phyloP scores from a whole-genome alignment of 345 rosid species.

The Eucalyptus viminalis region DNA sequence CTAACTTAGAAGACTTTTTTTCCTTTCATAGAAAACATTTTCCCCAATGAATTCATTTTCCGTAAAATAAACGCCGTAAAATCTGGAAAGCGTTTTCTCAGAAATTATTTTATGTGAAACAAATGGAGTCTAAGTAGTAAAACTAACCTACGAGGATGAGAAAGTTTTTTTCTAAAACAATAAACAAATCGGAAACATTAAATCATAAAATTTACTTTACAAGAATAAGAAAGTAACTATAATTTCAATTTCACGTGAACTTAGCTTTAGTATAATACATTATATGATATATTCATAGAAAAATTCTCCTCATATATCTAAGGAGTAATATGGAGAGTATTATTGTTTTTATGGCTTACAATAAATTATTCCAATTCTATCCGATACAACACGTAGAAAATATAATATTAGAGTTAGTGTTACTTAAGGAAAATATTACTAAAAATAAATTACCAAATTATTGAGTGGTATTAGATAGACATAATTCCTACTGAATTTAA shows the following conservation, averaged over 20 bases:
- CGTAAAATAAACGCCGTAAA: accelerated
- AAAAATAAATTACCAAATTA: not conserved
- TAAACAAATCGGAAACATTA: no score
- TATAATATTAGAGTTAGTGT: not conserved
- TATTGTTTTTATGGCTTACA: no score
- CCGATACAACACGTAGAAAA: no score
- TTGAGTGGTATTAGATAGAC: no score
- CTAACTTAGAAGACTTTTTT: no score
- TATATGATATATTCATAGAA: no score
- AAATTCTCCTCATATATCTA: not conserved
- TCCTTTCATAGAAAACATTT: not conserved
- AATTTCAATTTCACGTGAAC: not conserved
- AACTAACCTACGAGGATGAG: not conserved
- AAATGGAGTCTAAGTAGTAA: no score
- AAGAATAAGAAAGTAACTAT: not conserved
- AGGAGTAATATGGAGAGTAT: not conserved
- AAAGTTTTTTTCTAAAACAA: no score
- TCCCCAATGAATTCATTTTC: no score
- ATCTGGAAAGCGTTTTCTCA: accelerated
- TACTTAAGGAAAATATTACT: not conserved
- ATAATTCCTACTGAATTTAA: no score
- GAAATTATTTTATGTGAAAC: accelerated
- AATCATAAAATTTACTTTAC: not conserved
- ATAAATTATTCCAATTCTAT: not conserved
- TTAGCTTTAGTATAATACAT: not conserved